phyloP scores from a whole-genome alignment of 345 rosid species.

The Aegle marmelos region DNA sequence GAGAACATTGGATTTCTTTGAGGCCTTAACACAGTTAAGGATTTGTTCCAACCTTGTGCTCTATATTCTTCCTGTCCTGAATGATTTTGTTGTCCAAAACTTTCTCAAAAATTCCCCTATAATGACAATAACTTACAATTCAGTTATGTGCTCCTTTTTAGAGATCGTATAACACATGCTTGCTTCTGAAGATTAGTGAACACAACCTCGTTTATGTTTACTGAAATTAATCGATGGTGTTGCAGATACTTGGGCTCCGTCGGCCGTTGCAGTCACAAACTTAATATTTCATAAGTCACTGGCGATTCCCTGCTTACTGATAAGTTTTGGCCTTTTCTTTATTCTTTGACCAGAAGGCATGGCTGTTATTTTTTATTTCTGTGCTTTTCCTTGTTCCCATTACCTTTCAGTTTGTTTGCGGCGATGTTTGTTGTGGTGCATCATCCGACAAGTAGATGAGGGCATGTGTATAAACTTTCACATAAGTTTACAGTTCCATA shows the following conservation, averaged over 20 bases:
- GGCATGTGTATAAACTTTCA: not conserved
- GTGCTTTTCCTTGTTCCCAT: not conserved
- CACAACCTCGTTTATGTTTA: not conserved
- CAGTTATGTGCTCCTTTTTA: not conserved
- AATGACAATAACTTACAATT: not conserved
- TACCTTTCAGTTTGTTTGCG: not conserved
- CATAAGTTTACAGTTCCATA: not conserved
- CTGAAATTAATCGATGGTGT: not conserved
- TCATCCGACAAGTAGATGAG: too few species aligned
- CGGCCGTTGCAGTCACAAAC: constrained; percentile 13
- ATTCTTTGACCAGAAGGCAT: not conserved
- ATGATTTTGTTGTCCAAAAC: not conserved
- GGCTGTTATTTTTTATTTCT: not conserved
- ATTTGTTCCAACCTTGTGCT: not conserved
- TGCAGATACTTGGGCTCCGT: constrained; percentile 57
- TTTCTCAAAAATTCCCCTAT: not conserved
- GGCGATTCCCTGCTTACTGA: not conserved
- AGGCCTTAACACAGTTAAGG: not conserved
- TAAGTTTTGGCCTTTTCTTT: not conserved
- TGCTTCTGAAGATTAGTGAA: not conserved
- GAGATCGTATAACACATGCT: not conserved
- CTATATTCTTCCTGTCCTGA: not conserved
- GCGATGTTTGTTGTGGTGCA: not conserved
- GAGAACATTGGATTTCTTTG: not conserved
- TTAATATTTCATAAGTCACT: not conserved